Base-by-base conservation (phyloP, 2,329 filamentous ascomycete genomes). In the Emmonsiellopsis sp. region DNA sequence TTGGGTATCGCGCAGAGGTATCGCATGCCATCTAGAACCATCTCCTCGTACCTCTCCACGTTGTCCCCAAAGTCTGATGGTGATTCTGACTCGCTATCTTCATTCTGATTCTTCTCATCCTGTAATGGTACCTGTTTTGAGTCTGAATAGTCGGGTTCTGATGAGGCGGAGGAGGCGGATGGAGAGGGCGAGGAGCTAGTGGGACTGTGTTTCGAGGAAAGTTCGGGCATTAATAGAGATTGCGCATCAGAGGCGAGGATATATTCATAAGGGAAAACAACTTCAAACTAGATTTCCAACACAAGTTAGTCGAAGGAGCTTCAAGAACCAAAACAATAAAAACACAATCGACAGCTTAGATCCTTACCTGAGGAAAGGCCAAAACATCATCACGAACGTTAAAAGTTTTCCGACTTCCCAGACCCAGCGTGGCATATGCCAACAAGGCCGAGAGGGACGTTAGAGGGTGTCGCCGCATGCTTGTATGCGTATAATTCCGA, bases 361-460 rank as follows among this genome's bases (percentile, higher is more conserved):
- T n/a, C 48, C 76, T 58, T 76, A 92, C 88, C 79, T 93, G 89
- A 9, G 91, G 91, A 70, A 86, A 89, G 15, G 89, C 89, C 54
- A 95, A 79, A 50, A 95, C 70, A 67, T 96, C 91, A 66, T 95
- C 89, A 64, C 93, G 84, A 54, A 95, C 87, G 72, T 85, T 95
- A 74, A 95, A 95, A 16, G 77, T 71, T 60, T 78, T 78, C 62
- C 79, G 78, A 62, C 70, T 79, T 46, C 77, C 79, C 55, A 78
- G 68, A 48, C 59, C 60, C 5, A 68, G 62, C 26, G 59, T 61
- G 30, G 63, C 63, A 52, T 61, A 67, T 15, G 64, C 61, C 53
- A 73, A 54, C 20, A 69, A 62, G 8, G 65, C 61, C 8, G 63
- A 48, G 15, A 67, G 52, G 10, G 55, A 50, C 5, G 55, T 30